A percentile compares a stretch with the other conserved stretches of the same genome.
These are phyloP conservation scores for Clonostachys byssicola DNA, from an alignment of 2,329 filamentous ascomycete genomes.

Conservation along the genomic window DNA sequence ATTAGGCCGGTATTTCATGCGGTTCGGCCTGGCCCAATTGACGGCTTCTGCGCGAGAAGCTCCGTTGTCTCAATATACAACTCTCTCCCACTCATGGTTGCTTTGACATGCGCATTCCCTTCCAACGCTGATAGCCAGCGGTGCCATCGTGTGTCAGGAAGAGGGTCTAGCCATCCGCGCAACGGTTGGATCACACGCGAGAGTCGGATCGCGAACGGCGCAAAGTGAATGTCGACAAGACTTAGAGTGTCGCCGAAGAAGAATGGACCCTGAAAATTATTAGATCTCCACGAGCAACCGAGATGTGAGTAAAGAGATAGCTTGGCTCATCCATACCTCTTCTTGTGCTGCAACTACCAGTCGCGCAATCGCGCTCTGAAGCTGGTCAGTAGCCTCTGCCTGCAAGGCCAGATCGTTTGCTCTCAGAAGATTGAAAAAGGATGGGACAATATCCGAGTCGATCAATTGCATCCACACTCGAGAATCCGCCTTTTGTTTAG, in stretches of 20 bases:
- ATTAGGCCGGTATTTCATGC: too few species aligned
- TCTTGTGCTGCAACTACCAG: conserved; percentile 44
- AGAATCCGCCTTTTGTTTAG: conserved; percentile 67
- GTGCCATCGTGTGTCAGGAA: conserved; percentile 60
- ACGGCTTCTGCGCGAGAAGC: conserved; percentile 29
- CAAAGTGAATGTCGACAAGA: conserved; percentile 72
- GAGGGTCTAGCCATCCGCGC: conserved; percentile 61
- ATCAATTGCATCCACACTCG: conserved; percentile 82
- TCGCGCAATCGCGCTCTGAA: conserved; percentile 59
- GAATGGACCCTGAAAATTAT: conserved; percentile 53
- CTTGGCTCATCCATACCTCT: conserved; percentile 16
- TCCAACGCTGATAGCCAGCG: conserved; percentile 70
- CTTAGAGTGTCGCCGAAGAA: conserved; percentile 51
- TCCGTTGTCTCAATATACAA: conserved; percentile 52
- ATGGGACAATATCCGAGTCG: conserved; percentile 70
- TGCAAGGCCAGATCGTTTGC: conserved; percentile 41
- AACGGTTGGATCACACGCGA: conserved; percentile 62
- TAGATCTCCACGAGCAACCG: neutral
- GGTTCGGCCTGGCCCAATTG: neutral
- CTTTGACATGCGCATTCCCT: conserved; percentile 53
- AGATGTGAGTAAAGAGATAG: neutral
- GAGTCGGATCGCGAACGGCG: conserved; percentile 69
- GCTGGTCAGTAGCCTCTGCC: conserved; percentile 30
- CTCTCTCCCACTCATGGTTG: conserved; percentile 61
- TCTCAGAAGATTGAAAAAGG: conserved; percentile 71